Evolutionary conservation across 148 eudicot genomes (phyloP), one percentile per base, ranked within the genome.

Genomic region (Dysphania ambrosioides): DNA sequence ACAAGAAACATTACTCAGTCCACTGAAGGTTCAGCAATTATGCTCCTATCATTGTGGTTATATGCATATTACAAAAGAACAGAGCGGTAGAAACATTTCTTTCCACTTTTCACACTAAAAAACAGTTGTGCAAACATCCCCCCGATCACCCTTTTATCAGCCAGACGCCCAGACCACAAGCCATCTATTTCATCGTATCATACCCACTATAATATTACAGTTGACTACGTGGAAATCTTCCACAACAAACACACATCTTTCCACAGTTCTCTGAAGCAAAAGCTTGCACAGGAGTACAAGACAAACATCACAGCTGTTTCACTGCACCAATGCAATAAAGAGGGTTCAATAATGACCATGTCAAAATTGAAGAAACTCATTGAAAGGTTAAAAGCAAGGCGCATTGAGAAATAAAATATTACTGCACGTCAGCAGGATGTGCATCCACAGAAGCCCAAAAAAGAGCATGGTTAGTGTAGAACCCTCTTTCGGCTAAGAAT

Each of bases 401-500:
- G 24, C 41, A 15, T 51, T 55, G 60, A 1, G 32, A 15, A 34
- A 35, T 70, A 70, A 21, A 21, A 42, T 16, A 30, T 70, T 49
- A 31, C 62, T 35, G 2, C 42, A 65, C 4, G 13, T 8, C 49
- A 42, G 49, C 49, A 42, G 49, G 49, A 38, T 4, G 42, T 38
- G 5, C 12, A 3, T 42, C 16, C 12, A 4, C 49, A 12, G 5
- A 21, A 67, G 31, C 68, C 13, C n/a, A 72, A 41, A 58, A 24
- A 32, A 47, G 55, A 38, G 35, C 66, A 18, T 66, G 31, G 42
- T 85, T 73, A 92, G 68, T 86, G 92, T 9, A 87, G 92, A 70
- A 84, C 92, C 81, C 97, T 82, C 78, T 89, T 96, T 53, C 99
- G 80, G 78, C 94, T 96, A 73, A 96, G 91, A 57, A 96, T 96